Base-by-base conservation (phyloP, 1,139 yeast species). In the Candida pseudoviswanathii region DNA sequence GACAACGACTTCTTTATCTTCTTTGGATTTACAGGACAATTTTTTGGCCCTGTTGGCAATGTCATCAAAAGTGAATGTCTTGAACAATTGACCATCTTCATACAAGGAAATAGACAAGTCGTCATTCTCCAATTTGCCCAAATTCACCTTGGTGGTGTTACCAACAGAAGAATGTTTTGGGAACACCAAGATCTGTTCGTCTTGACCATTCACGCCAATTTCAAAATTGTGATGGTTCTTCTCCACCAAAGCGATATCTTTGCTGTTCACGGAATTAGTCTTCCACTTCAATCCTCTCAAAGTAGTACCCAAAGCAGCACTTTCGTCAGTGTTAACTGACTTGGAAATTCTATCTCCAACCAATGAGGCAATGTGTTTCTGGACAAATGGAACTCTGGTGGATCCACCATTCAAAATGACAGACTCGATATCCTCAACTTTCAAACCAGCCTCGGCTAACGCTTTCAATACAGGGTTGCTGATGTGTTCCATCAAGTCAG, bases 321-420 rank as follows among this genome's bases (percentile, higher is more conserved):
- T 85, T 68, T 94, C 99, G 68, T 94, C 99, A 0, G 99, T 95
- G 66, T 94, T 94, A 45, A 95, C 96, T 49, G 86, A 89, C 65
- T 86, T 91, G n/a, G 96, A 79, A 45, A 95, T 74, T 49, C 76
- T 72, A 2, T 80, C 84, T 1, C 59, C 59, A 40, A 86, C 70
- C 43, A 87, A 73, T 3, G 78, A 66, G 4, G 70, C 61, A 52
- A 86, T 67, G 48, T 77, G 80, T 44, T 78, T 74, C 66, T 90
- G 96, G 47, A 94, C 86, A 61, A 88, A 80, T 16, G 99, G 99
- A 29, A 91, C 89, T 65, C 99, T 84, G 8, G 95, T 84, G 0
- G 96, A 83, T 0, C 99, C 99, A 55, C 99, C 99, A 48, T 89
- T 81, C 51, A 92, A 76, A 50, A 94, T 82, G 3, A 95, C 82